Percentiles rank a stretch among this genome's conserved stretches.
phyloP scores from a whole-genome alignment of 2,329 filamentous ascomycete species.

The Hypomyces perniciosus region DNA sequence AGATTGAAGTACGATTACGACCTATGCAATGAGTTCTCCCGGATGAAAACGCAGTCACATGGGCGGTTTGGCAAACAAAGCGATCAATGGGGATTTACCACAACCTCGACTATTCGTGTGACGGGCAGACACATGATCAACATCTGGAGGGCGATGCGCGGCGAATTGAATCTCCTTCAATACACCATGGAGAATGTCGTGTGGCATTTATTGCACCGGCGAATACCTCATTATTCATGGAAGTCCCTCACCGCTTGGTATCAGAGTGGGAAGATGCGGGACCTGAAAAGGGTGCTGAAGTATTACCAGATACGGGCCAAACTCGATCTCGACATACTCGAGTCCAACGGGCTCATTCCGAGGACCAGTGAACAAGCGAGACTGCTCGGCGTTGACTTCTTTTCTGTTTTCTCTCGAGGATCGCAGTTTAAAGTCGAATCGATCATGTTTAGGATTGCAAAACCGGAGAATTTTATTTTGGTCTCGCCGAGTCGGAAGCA shows the following conservation, averaged over 20 bases:
- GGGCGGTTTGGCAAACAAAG: constrained; percentile 80
- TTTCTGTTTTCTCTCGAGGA: constrained; percentile 87
- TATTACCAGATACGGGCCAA: constrained; percentile 73
- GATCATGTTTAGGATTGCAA: constrained; percentile 96
- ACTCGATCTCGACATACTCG: constrained; percentile 84
- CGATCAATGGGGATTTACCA: constrained; percentile 90
- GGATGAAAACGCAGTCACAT: constrained; percentile 78
- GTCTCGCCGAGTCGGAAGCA: constrained; percentile 87
- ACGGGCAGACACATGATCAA: constrained; percentile 96
- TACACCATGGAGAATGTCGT: constrained; percentile 96
- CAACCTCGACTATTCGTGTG: constrained; percentile 85
- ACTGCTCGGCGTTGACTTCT: constrained; percentile 90
- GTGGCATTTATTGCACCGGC: constrained; percentile 80
- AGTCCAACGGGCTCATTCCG: constrained; percentile 80
- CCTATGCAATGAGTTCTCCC: constrained; percentile 83
- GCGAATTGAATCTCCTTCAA: constrained; percentile 84
- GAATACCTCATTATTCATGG: constrained; percentile 83
- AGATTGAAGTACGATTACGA: constrained; percentile 82
- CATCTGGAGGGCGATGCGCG: constrained; percentile 91
- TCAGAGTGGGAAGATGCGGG: constrained; percentile 57
- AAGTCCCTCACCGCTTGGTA: constrained; percentile 80
- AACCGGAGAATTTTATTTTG: constrained; percentile 89
- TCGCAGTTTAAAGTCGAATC: constrained; percentile 99
- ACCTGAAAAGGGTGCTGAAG: constrained; percentile 67
- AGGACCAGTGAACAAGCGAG: constrained; percentile 92